Percentiles rank a stretch among this genome's conserved stretches.
phyloP scores from a whole-genome alignment of 2,329 filamentous ascomycete genomes.

The Apiospora rasikravindrae region DNA sequence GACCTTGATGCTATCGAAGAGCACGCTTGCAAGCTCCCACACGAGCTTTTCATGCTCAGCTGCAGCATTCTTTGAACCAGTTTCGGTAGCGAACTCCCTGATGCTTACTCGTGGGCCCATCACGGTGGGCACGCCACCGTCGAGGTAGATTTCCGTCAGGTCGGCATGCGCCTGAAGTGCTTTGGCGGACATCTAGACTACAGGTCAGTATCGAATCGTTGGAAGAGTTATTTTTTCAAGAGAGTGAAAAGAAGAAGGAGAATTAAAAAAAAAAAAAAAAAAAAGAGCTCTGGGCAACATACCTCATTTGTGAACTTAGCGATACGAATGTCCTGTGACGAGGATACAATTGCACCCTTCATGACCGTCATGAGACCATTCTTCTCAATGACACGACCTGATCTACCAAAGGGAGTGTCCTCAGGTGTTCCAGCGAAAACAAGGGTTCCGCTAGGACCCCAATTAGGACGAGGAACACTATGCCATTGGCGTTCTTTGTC shows the following conservation, averaged over 20 bases:
- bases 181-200: conserved; percentile 57
- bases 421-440: conserved; percentile 62
- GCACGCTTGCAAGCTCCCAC: conserved; percentile 85
- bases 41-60: conserved; percentile 72
- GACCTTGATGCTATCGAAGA: conserved; percentile 75
- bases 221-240: too few species aligned
- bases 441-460: conserved; percentile 76
- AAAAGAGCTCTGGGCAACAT: conserved; percentile 21
- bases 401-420: conserved; percentile 36
- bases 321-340: conserved; percentile 68
- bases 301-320: conserved; percentile 63
- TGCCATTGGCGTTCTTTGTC: conserved; percentile 72
- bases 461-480: conserved; percentile 76
- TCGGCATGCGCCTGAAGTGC: conserved; percentile 61
- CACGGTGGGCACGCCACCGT: conserved; percentile 66
- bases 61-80: conserved; percentile 45
- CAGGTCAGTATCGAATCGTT: conserved; percentile 14
- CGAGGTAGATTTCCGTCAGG: conserved; percentile 57
- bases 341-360: conserved; percentile 64
- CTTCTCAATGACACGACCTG: conserved; percentile 40
- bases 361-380: conserved; percentile 58
- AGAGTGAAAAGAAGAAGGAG: too few species aligned
- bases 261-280: too few species aligned
- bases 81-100: conserved; percentile 49
- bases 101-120: conserved; percentile 54